Base-by-base conservation (phyloP, 192 early-diverging fungal species). In the Diversispora epigaea region DNA sequence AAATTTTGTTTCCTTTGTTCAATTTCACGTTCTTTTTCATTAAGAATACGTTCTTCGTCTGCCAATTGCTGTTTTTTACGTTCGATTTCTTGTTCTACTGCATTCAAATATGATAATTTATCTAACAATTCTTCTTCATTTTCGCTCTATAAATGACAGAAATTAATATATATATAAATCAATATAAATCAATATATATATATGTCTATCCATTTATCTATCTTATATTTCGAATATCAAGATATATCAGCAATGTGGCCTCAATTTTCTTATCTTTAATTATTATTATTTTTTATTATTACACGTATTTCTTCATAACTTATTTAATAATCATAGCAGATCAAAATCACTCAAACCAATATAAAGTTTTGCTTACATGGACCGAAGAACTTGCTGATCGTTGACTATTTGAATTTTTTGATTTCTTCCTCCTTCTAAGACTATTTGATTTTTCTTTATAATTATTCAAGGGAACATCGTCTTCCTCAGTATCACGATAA, bases 41-140 rank as follows among this genome's bases (percentile, higher is more conserved):
- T 15, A 17, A 73, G 68, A 8, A 68, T 45, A 19, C 45, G 45
- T 44, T 73, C 60, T 39, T 73, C 72, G 6, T 64, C 41, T 17
- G 15, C 64, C n/a, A 73, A 19, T 46, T 17, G 46, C 19, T 19
- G 67, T 32, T 73, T 73, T 49, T 67, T 64, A 49, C 72, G 72
- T 50, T 73, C 72, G 22, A 73, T 68, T 45, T 73, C 72, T 32
- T 73, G 72, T 49, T 73, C 72, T 32, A 73, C 41, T 22, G 72
- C 72, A 2, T 19, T 73, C 12, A 73, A 43, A 17, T 73, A 73
- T 25, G 72, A 73, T 25, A 71, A 40, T 19, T 25, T 45, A 15
- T 73, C 72, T 12, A 45, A 19, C 21, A 73, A 40, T 19, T 67
- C 63, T 44, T 60, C 21, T 70, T 73, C 72, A 9, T 69, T 47